Evolutionary conservation across 2,329 filamentous ascomycete genomes (phyloP), one percentile per base, ranked within the genome.

Genomic region (Cladosporium phlei): DNA sequence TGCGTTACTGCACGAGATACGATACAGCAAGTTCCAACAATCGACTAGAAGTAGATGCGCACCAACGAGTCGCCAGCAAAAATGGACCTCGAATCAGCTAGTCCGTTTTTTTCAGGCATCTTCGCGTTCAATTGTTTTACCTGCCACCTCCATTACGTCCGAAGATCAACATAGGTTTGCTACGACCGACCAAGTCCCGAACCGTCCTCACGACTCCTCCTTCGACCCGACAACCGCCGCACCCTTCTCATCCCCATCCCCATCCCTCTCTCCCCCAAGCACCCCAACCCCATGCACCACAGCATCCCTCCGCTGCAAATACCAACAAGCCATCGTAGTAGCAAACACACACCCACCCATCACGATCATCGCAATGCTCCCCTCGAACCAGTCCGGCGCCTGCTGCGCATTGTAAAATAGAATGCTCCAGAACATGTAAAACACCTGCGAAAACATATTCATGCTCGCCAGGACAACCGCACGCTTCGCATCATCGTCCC

Each of bases 371-470:
- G 57, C 57, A 39, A 53, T 55, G 38, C 39, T 57, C 5, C 57
- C 57, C 12, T 55, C 52, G 21, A 49, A 55, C 57, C 57, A 59
- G 20, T 58, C 49, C 5, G 57, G 57, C 9, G 52, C 57, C 37
- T 59, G 57, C 5, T 54, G 52, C 7, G 57, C 47, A 19, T 59
- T 59, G 52, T 59, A 59, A 43, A 59, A 59, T 17, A 59, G 20
- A 29, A 59, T 43, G 39, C 55, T 58, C 57, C 57, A 59, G 47
- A 54, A 59, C 24, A 59, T 37, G 14, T 58, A 59, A 7, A 59
- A 53, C 2, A 55, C 57, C 5, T 57, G 51, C 32, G 48, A 51
- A 29, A 59, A 58, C 57, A 59, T 57, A 38, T 59, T 59, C 52
- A 59, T 59, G 21, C 50, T 52, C 2, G 55, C 54, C 21, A 59